Percentiles rank a stretch among this genome's conserved stretches.
Conservation (phyloP, 2,329 filamentous ascomycete genomes). For the Arthroderma sp. region DNA sequence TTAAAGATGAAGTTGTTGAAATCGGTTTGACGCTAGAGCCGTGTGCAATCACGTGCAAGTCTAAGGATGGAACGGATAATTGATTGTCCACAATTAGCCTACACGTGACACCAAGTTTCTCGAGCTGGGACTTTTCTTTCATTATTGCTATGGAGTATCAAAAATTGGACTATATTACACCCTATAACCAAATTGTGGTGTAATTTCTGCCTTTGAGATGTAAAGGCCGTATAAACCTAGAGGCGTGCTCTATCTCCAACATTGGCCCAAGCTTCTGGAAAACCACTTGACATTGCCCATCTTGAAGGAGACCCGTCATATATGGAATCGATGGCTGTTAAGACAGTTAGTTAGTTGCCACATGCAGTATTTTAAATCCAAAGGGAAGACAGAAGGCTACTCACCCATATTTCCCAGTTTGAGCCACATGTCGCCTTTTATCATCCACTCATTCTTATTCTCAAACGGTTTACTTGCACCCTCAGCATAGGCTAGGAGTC, state of each 20-base stretch:
- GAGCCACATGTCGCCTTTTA: constrained; percentile 33
- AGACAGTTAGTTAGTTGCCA: not conserved
- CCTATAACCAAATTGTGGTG: no score
- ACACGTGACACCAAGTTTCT: no score
- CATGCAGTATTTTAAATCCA: not conserved
- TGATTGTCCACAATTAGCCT: no score
- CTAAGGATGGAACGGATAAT: no score
- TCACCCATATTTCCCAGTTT: constrained; percentile 33
- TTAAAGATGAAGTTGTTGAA: no score
- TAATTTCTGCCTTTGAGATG: no score
- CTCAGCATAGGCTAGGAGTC: constrained; percentile 56
- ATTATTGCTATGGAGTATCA: no score
- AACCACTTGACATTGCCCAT: constrained; percentile 31
- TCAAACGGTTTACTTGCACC: constrained; percentile 31
- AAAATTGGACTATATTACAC: no score
- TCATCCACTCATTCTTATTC: constrained; percentile 19
- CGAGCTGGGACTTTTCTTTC: no score
- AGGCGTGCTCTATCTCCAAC: constrained; percentile 4
- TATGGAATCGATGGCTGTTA: constrained; percentile 26
- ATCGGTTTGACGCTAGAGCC: no score
- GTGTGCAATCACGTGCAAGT: no score
- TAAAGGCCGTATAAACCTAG: not conserved
- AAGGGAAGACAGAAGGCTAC: constrained; percentile 5
- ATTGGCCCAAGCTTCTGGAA: constrained; percentile 29
- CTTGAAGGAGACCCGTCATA: constrained; percentile 2